Base-by-base conservation (phyloP, 257 asterid genomes). In the Cinchona pubescens region DNA sequence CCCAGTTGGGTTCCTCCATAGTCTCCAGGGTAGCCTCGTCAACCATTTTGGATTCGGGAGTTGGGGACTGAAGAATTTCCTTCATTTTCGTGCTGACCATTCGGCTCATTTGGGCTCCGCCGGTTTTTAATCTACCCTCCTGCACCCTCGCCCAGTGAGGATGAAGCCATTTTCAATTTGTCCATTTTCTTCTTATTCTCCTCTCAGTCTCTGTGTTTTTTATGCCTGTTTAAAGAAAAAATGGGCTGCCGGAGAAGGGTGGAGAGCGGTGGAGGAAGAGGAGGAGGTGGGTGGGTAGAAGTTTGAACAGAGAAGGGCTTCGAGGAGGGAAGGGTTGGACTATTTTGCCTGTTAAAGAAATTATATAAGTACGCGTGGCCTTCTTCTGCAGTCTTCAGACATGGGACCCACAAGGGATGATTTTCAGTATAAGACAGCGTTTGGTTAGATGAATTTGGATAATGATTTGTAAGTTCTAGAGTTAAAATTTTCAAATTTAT, bases 11-110 rank as follows among this genome's bases (percentile, higher is more conserved):
- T 64, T 87, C 97, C 38, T 69, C 81, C 81, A 91, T 65, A 11
- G 89, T 62, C 55, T 93, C 97, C 21, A 85, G 66, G 6, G 98
- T 93, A 42, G 98, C 98, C 80, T 93, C 97, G 68, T 93, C 98
- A 19, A 93, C 96, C 75, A 87, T 79, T 79, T 85, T 91, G 40
- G 97, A 91, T 75, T 93, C 98, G 1, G 92, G 96, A 0, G 98
- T 93, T n/a, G 97, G 92, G 43, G 88, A 74, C 63, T 86, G 92
- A 16, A 93, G 88, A 46, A 93, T 86, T 65, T 90, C 97, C 82
- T 93, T 91, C 90, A 93, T 78, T 75, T 93, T 93, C 0, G 96
- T 80, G 86, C 92, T 85, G 71, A 91, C 87, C 19, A 87, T 83
- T 83, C 94, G 90, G 76, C 92, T 89, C 94, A 92, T 88, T 79